Percentiles rank a stretch among this genome's conserved stretches.
Conservation (phyloP, 305 asterid genomes). For the Withania somnifera region DNA sequence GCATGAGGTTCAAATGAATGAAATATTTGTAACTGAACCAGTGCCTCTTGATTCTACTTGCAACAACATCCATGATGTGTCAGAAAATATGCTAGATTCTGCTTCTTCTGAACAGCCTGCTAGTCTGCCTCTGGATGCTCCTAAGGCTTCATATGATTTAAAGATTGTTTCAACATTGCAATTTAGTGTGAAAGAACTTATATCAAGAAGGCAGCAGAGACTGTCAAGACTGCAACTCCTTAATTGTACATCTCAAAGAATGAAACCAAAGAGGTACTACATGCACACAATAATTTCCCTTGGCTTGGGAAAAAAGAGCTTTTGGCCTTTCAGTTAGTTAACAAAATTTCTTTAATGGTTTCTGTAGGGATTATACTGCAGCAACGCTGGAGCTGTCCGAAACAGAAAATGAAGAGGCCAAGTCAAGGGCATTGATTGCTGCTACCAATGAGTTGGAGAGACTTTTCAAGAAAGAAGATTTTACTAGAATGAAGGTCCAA, state of each 20-base stretch:
- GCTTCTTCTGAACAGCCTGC: slow-evolving; percentile 28
- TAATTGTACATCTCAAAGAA: slow-evolving; percentile 32
- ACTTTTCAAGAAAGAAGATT: slow-evolving; percentile 83
- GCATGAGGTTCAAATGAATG: slow-evolving; percentile 29
- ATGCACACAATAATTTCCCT: neutral
- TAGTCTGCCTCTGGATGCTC: slow-evolving; percentile 30
- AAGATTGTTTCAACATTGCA: slow-evolving; percentile 60
- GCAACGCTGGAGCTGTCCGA: slow-evolving; percentile 79
- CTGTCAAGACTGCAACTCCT: slow-evolving; percentile 34
- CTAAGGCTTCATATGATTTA: slow-evolving; percentile 39
- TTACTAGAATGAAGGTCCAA: slow-evolving; percentile 71
- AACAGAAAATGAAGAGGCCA: slow-evolving; percentile 54
- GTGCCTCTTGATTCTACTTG: slow-evolving; percentile 22
- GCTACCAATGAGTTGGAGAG: slow-evolving; percentile 88
- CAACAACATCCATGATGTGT: slow-evolving; percentile 15
- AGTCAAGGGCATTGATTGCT: slow-evolving; percentile 72
- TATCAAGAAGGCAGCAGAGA: slow-evolving; percentile 64
- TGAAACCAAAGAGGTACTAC: slow-evolving; percentile 40
- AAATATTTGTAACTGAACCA: slow-evolving; percentile 17
- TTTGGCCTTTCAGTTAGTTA: slow-evolving; percentile 2
- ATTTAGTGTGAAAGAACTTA: slow-evolving; percentile 60
- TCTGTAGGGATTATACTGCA: slow-evolving; percentile 52
- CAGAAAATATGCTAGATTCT: slow-evolving; percentile 23
- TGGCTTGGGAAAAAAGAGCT: neutral
- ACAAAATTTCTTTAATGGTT: slow-evolving; percentile 3